Evolutionary conservation across 257 asterid genomes (phyloP), one percentile per base, ranked within the genome.

Genomic region (Nicotiana attenuata): DNA sequence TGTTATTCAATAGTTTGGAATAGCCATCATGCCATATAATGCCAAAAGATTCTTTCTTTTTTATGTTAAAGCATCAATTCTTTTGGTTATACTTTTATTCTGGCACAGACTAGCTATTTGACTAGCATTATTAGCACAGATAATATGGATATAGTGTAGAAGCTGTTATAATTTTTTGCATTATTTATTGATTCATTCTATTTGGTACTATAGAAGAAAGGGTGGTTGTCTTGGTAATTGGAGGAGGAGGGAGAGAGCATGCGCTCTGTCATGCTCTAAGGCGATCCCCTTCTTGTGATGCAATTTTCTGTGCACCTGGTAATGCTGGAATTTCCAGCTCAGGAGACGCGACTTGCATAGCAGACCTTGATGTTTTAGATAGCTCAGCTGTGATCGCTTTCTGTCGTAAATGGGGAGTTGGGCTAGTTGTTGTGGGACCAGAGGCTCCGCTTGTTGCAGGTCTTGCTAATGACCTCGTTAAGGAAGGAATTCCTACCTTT

Each of bases 171-270:
- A 22, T 28, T 10, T 60, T 78, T 6, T 0, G 14, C 10, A 28
- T 69, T 50, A 45, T 22, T 66, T 82, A 26, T 78, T 76, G 24
- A 80, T 75, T 24, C 55, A 5, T 8, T 50, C 64, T 75, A 22
- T 17, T 77, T 81, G 82, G 55, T 82, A 57, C 84, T 85, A 83
- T 82, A 91, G 99, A 82, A 31, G 93, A 93, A 81, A 92, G 93
- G 85, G 94, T 87, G 80, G 85, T 83, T n/a, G 99, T 91, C 85
- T 88, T 95, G 90, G 98, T 95, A 61, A 92, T 95, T 83, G 99
- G 99, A 84, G 98, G 98, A 82, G 99, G 99, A 9, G 99, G 99
- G 66, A 90, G 99, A 87, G 99, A 95, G 81, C 99, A 95, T 19
- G 96, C 97, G 1, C 97, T 95, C 67, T 95, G 98, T 86, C 85